These are phyloP conservation scores for Dothistroma septosporum DNA, from an alignment of 2,329 filamentous ascomycete genomes.

Conservation along the genomic window DNA sequence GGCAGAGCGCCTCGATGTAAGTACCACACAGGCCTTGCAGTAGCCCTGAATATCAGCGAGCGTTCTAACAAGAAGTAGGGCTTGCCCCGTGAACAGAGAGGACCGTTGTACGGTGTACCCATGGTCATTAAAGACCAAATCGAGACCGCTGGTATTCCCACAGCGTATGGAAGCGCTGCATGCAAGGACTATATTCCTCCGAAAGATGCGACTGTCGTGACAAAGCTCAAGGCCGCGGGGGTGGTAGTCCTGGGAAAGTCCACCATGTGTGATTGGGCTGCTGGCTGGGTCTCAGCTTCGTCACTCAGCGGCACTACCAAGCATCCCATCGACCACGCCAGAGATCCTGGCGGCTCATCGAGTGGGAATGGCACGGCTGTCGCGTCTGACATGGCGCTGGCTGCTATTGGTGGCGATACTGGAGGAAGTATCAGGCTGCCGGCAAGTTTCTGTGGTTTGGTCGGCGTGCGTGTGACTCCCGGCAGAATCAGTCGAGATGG, in stretches of 20 bases:
- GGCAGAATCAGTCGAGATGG: slow-evolving; percentile 27
- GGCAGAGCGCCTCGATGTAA: slow-evolving; percentile 20
- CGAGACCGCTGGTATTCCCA: slow-evolving; percentile 22
- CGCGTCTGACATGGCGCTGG: slow-evolving; percentile 25
- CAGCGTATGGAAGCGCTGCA: slow-evolving; percentile 21
- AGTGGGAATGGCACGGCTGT: slow-evolving; percentile 30
- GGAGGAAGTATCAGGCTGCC: slow-evolving; percentile 28
- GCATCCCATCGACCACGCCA: slow-evolving; percentile 23
- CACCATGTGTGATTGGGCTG: slow-evolving; percentile 25
- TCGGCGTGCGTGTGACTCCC: slow-evolving; percentile 28
- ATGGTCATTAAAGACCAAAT: slow-evolving; percentile 29
- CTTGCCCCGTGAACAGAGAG: slow-evolving; percentile 13
- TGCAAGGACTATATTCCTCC: slow-evolving; percentile 21
- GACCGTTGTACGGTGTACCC: slow-evolving; percentile 23
- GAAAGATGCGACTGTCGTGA: slow-evolving; percentile 21
- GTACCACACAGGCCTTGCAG: neutral
- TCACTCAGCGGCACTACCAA: slow-evolving; percentile 24
- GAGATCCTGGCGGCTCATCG: slow-evolving; percentile 31
- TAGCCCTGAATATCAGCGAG: neutral
- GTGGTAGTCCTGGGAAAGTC: slow-evolving; percentile 26
- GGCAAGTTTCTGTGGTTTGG: slow-evolving; percentile 26
- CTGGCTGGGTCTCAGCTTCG: slow-evolving; percentile 22
- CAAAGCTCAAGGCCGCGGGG: slow-evolving; percentile 22
- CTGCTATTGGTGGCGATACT: slow-evolving; percentile 30
- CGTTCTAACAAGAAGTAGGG: slow-evolving; percentile 1